phyloP scores from a whole-genome alignment of 2,329 filamentous ascomycete species.

The Aaosphaeria arxii region DNA sequence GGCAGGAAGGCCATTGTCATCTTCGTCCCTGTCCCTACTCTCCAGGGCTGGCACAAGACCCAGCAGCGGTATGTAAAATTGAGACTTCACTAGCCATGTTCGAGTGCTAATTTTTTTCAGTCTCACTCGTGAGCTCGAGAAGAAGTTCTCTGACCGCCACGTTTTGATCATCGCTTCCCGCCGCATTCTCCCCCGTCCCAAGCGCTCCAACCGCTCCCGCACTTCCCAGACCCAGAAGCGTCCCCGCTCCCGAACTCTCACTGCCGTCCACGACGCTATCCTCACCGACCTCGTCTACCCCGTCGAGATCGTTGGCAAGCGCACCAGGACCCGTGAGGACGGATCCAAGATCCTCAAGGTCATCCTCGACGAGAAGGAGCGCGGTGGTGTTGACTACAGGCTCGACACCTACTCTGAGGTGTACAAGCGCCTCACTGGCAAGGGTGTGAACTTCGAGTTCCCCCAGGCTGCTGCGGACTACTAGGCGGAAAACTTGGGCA shows the following conservation, averaged over 20 bases:
- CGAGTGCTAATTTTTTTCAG: conserved; percentile 45
- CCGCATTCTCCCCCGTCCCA: conserved; percentile 97
- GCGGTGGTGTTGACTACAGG: conserved; percentile 97
- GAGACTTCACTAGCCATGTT: conserved; percentile 3
- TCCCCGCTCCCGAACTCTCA: conserved; percentile 94
- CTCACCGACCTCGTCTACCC: conserved; percentile 98
- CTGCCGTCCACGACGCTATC: conserved; percentile 98
- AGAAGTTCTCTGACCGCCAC: conserved; percentile 99
- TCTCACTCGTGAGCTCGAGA: conserved; percentile 99
- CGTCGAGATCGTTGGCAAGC: conserved; percentile 99
- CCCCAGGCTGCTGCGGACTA: conserved; percentile 81
- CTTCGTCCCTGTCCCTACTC: conserved; percentile 99
- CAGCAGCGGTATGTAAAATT: conserved; percentile 88
- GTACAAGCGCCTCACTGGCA: conserved; percentile 96
- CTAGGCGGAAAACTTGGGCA: conserved; percentile 54
- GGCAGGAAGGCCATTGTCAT: conserved; percentile 99
- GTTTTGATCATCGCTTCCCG: conserved; percentile 98
- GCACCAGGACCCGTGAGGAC: conserved; percentile 97
- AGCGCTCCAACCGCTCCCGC: conserved; percentile 95
- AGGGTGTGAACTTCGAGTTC: conserved; percentile 98
- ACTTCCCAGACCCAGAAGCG: conserved; percentile 98
- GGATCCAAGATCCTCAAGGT: conserved; percentile 98
- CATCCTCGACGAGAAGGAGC: conserved; percentile 99
- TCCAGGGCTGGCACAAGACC: conserved; percentile 97
- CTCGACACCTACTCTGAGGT: conserved; percentile 99